phyloP scores from a whole-genome alignment of 1,284 basidiomycete species.

The Fomes fomentarius region DNA sequence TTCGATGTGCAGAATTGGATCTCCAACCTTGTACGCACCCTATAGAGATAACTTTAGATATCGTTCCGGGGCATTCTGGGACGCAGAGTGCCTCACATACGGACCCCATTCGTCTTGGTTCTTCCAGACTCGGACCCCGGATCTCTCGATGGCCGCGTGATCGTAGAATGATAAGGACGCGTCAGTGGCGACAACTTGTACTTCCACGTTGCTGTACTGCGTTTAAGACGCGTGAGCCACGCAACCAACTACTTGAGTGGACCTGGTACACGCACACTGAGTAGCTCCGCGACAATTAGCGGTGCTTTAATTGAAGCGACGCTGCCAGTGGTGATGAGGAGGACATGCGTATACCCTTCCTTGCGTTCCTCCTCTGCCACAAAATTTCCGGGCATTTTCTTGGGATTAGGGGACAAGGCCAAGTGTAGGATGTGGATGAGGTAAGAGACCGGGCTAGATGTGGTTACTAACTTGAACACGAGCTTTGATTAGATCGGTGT shows the following conservation, averaged over 20 bases:
- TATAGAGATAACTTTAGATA: conserved; percentile 26
- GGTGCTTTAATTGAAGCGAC: conserved; percentile 95
- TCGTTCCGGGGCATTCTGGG: background rate
- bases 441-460: background rate
- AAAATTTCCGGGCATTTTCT: conserved; percentile 18
- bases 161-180: conserved; percentile 82
- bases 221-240: background rate
- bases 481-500: conserved; percentile 9
- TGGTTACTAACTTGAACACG: no score
- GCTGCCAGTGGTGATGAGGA: conserved; percentile 89
- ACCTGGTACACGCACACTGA: conserved; percentile 56
- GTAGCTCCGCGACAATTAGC: conserved; percentile 80
- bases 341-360: conserved; percentile 62
- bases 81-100: conserved; percentile 40
- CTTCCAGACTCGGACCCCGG: conserved; percentile 79
- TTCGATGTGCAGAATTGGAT: conserved; percentile 97
- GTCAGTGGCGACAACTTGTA: conserved; percentile 87
- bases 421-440: background rate
- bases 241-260: conserved; percentile 2
- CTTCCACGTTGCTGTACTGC: conserved; percentile 73
- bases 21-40: conserved; percentile 72
- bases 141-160: conserved; percentile 50
- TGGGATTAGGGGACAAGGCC: background rate
- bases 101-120: conserved; percentile 89
- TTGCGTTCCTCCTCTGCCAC: conserved; percentile 31